Percentiles rank a stretch among this genome's conserved stretches.
phyloP scores from a whole-genome alignment of 345 rosid genomes.

The Eutrema heterophyllum region DNA sequence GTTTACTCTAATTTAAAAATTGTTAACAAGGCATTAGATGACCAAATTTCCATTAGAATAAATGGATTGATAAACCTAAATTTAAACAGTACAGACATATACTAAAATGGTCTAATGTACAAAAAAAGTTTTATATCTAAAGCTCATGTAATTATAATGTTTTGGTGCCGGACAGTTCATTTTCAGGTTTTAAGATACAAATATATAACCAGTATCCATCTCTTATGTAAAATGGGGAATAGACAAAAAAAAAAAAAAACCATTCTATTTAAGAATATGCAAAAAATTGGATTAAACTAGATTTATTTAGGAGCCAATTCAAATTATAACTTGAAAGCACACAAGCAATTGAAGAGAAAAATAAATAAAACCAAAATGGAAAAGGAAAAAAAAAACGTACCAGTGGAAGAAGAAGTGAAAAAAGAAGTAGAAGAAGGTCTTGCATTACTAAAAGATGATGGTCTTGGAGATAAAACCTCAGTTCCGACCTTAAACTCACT shows the following conservation, averaged over 20 bases:
- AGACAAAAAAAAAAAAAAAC: too few species aligned
- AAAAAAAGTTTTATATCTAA: not conserved
- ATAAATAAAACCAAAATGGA: not conserved
- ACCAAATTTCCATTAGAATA: not conserved
- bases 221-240: not conserved
- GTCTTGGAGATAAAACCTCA: conserved; percentile 50
- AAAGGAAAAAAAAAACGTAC: conserved; percentile 16
- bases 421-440: conserved; percentile 52
- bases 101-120: not conserved
- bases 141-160: too few species aligned
- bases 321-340: not conserved
- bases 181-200: not conserved
- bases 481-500: conserved; percentile 65
- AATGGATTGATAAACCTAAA: not conserved
- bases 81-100: not conserved
- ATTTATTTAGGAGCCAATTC: not conserved
- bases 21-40: not conserved
- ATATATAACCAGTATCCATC: not conserved
- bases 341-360: not conserved
- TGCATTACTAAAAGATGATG: conserved; percentile 49
- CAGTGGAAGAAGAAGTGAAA: conserved; percentile 69
- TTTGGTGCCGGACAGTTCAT: not conserved
- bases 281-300: too few species aligned
- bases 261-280: too few species aligned
- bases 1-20: not conserved